A percentile compares a stretch with the other conserved stretches of the same genome.
Evolutionary conservation across 805 yeast species (phyloP).

Genomic region (Candida ficus): DNA sequence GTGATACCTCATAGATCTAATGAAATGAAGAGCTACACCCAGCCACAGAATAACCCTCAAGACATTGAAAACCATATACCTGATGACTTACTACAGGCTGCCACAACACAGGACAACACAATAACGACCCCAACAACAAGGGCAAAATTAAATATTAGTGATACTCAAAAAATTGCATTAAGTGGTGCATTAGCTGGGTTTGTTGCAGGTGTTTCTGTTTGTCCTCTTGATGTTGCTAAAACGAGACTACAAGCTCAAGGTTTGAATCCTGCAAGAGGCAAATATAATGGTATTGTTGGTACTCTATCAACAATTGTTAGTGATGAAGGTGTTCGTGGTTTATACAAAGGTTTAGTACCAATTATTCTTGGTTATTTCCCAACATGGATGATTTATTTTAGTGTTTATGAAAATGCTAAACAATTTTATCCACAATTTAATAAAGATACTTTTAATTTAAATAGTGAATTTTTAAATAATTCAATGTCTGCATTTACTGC

Average conservation of each 20-base stretch:
- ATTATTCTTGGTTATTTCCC: constrained; percentile 92
- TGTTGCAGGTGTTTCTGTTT: constrained; percentile 80
- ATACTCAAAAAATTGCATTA: constrained; percentile 62
- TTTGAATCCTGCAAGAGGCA: constrained; percentile 7
- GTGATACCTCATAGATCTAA: constrained; percentile 1
- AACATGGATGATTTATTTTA: constrained; percentile 94
- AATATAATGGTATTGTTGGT: constrained; percentile 53
- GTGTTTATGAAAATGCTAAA: constrained; percentile 81
- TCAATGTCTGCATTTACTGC: constrained; percentile 71
- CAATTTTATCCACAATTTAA: constrained; percentile 41
- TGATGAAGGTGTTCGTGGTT: constrained; percentile 80
- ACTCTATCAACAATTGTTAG: constrained; percentile 60
- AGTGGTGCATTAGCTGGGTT: constrained; percentile 96
- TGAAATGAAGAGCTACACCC: background rate
- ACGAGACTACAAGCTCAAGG: constrained; percentile 95
- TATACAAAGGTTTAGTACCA: constrained; percentile 90
- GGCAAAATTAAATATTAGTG: constrained; percentile 23
- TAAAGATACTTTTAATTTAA: constrained; percentile 14
- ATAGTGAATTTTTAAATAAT: constrained; percentile 34
- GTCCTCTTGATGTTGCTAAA: constrained; percentile 94
- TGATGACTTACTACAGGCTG: constrained; percentile 11
- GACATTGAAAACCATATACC: constrained; percentile 3
- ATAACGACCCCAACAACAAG: constrained; percentile 8
- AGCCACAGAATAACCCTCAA: background rate
- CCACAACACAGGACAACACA: constrained; percentile 8